Evolutionary conservation across 306 rosid genomes (phyloP), one percentile per base, ranked within the genome.

Genomic region (Carpinus viminea): DNA sequence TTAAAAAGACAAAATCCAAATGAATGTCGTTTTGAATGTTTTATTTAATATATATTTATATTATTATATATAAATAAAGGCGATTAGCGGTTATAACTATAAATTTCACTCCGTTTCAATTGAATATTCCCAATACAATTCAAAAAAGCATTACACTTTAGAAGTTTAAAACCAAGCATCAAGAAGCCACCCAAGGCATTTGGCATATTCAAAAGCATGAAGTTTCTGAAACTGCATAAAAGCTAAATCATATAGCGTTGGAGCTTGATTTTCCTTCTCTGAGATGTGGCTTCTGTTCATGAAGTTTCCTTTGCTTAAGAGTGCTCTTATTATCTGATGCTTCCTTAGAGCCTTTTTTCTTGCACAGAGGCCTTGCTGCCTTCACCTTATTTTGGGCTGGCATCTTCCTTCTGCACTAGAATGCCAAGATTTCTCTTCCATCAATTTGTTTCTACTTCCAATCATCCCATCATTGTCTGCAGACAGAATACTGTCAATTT

Each of bases 381-480:
- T 83, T 8, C 11, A n/a, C 4, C 74, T 83, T 85, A 12, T 65
- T 56, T 54, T 75, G 46, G 38, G 36, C 60, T 31, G 46, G 76
- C 36, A 18, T 18, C 34, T 17, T 81, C 59, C 80, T 76, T 55
- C 76, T 71, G 60, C 71, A 77, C 76, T 72, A 17, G 38, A 51
- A 77, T 62, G 4, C 24, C 74, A 70, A 41, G 80, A 38, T 48
- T 28, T 70, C 2, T 74, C 74, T 52, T 79, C 76, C 61, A 71
- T 59, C 36, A 68, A 31, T 17, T 78, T 87, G 76, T 86, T 86
- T 47, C 75, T 80, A 41, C 87, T 81, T 81, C 90, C 91, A 76
- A 87, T 69, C 75, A 88, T 48, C 53, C 77, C 89, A 87, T 90
- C 92, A 75, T 88, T 90, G 16, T 80, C 95, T 88, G 76, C 71